Percentiles rank a stretch among this genome's conserved stretches.
phyloP scores from a whole-genome alignment of 257 asterid species.

The Solanum appendiculatum region DNA sequence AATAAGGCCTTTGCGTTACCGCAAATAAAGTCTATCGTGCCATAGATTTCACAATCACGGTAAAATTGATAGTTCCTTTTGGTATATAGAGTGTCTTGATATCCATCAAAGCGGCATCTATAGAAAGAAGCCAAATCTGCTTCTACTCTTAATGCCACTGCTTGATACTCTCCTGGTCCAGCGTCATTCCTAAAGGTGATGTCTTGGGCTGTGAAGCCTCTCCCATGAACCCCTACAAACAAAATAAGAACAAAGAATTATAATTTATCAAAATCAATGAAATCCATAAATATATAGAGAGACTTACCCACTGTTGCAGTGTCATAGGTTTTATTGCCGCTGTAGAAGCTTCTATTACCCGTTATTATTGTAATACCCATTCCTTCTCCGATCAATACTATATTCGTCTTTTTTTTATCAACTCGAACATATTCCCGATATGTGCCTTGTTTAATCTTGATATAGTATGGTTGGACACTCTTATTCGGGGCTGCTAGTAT shows the following conservation, averaged over 20 bases:
- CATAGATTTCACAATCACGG: conserved; percentile 1
- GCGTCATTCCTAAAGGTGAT: conserved; percentile 10
- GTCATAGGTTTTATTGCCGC: background rate
- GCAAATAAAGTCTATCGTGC: background rate
- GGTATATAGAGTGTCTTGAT: conserved; percentile 3
- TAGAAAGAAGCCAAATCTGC: background rate
- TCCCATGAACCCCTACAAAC: background rate
- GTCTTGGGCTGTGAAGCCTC: background rate
- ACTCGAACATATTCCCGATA: background rate
- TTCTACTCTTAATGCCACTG: background rate
- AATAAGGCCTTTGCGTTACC: background rate
- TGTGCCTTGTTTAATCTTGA: background rate
- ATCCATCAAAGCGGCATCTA: conserved; percentile 3
- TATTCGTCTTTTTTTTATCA: background rate
- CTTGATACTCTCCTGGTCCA: background rate
- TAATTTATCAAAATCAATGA: background rate
- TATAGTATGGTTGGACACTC: background rate
- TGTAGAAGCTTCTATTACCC: background rate
- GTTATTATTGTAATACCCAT: background rate
- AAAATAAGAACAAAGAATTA: background rate
- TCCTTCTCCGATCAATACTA: background rate
- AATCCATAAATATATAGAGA: background rate
- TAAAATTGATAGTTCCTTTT: background rate
- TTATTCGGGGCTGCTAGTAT: background rate
- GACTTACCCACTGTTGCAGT: background rate